Percentiles rank a stretch among this genome's conserved stretches.
Conservation (phyloP, 2,329 filamentous ascomycete genomes). For the Curvularia sp. region DNA sequence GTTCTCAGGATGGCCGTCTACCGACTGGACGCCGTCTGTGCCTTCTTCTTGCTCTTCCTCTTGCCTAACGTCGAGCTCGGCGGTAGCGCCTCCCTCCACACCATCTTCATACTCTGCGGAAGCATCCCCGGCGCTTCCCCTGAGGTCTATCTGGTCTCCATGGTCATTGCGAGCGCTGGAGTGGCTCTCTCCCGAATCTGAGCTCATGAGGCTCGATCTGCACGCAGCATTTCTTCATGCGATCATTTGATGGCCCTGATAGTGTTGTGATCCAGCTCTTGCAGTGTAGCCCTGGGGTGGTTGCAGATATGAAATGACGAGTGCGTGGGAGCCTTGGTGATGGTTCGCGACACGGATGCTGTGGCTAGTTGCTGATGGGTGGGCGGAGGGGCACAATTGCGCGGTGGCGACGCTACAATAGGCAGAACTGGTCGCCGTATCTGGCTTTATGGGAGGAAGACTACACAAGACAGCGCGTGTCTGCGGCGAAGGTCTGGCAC, state of each 20-base stretch:
- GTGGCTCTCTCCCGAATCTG: constrained; percentile 68
- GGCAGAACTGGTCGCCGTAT: neutral
- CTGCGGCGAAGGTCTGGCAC: neutral
- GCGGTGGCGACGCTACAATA: neutral
- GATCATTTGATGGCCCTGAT: constrained; percentile 22
- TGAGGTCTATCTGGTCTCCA: constrained; percentile 42
- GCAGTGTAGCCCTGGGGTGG: constrained; percentile 8
- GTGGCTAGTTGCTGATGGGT: constrained; percentile 21
- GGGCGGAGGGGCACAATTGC: neutral
- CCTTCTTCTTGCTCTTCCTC: constrained; percentile 33
- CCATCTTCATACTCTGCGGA: neutral
- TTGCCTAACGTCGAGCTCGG: constrained; percentile 20
- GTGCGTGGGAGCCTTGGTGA: constrained; percentile 21
- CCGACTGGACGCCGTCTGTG: constrained; percentile 34
- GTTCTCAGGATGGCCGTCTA: constrained; percentile 35
- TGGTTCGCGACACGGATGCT: constrained; percentile 16
- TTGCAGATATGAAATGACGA: constrained; percentile 3
- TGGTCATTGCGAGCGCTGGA: constrained; percentile 63
- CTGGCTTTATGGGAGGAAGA: neutral
- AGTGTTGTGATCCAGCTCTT: constrained; percentile 9
- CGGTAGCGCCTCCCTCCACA: constrained; percentile 13
- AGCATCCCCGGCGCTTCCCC: constrained; percentile 45
- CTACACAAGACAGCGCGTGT: neutral
- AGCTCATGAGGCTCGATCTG: constrained; percentile 70
- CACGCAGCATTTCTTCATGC: constrained; percentile 61